Evolutionary conservation across 2,329 filamentous ascomycete genomes (phyloP).

Genomic region (Mycosphaerella sp.): DNA sequence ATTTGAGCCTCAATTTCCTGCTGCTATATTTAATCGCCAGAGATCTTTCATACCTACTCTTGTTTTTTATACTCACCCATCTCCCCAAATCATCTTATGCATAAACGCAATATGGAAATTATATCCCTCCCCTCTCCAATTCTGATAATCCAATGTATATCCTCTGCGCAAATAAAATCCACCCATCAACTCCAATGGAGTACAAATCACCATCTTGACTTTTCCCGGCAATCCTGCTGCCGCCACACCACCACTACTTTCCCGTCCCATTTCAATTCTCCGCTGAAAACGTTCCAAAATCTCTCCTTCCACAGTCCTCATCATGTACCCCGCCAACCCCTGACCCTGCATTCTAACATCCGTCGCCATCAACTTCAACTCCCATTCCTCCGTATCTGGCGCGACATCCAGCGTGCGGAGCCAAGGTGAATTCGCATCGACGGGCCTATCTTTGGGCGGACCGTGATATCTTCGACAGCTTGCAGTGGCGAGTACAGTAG

Average conservation of each 20-base stretch:
- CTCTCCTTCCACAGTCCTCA: constrained; percentile 11
- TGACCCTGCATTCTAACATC: constrained; percentile 8
- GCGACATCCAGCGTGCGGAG: constrained; percentile 3
- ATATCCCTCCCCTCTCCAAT: constrained; percentile 13
- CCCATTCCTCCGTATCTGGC: constrained; percentile 15
- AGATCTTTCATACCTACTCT: too few relatives aligned
- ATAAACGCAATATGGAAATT: constrained; percentile 16
- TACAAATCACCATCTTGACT: constrained; percentile 15
- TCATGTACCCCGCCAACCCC: constrained; percentile 14
- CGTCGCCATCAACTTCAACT: constrained; percentile 16
- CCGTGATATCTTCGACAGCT: constrained; percentile 14
- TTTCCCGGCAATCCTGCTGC: not conserved
- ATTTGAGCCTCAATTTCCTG: too few relatives aligned
- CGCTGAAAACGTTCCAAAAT: not conserved
- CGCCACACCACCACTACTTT: not conserved
- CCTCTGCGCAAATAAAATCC: constrained; percentile 15
- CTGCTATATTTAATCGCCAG: too few relatives aligned
- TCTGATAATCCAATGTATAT: constrained; percentile 14
- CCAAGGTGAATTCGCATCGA: constrained; percentile 7
- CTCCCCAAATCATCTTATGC: constrained; percentile 7
- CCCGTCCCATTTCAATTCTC: not conserved
- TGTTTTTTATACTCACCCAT: too few relatives aligned
- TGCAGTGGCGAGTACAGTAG: constrained; percentile 15
- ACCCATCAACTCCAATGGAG: constrained; percentile 12
- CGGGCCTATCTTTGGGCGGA: not conserved